These are phyloP conservation scores for Pinus taeda DNA, from an alignment of 75 land plant species.

Conservation along the genomic window DNA sequence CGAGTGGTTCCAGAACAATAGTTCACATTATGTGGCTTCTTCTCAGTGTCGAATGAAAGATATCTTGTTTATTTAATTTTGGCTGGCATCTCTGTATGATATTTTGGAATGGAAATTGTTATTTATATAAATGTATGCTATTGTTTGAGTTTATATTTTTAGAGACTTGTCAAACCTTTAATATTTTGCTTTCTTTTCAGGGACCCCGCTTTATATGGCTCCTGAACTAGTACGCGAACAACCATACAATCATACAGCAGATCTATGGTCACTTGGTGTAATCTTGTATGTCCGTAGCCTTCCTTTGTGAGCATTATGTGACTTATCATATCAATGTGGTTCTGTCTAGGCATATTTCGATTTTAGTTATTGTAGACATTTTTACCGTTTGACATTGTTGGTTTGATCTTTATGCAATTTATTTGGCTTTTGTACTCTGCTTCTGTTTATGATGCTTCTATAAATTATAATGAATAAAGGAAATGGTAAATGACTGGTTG, in stretches of 20 bases:
- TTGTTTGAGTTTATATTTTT: not conserved
- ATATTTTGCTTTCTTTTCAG: slow-evolving; percentile 23
- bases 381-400: too few species aligned
- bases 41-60: too few species aligned
- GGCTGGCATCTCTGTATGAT: not conserved
- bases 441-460: too few species aligned
- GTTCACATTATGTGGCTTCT: too few species aligned
- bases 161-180: not conserved
- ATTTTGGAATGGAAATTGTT: not conserved
- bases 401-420: too few species aligned
- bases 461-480: too few species aligned
- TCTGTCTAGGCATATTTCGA: too few species aligned
- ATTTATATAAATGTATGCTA: not conserved
- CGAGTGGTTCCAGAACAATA: too few species aligned
- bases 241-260: slow-evolving; percentile 98
- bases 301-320: not conserved
- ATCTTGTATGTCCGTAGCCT: slow-evolving; percentile 65
- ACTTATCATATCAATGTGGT: too few species aligned
- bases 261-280: slow-evolving; percentile 99
- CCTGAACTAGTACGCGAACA: slow-evolving; percentile 97
- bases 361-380: too few species aligned
- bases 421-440: too few species aligned
- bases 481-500: too few species aligned
- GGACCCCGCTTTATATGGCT: slow-evolving; percentile 99
- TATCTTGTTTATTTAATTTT: not conserved